Conservation (phyloP, 23 red algal genomes). For the Gracilaria gracilis region DNA sequence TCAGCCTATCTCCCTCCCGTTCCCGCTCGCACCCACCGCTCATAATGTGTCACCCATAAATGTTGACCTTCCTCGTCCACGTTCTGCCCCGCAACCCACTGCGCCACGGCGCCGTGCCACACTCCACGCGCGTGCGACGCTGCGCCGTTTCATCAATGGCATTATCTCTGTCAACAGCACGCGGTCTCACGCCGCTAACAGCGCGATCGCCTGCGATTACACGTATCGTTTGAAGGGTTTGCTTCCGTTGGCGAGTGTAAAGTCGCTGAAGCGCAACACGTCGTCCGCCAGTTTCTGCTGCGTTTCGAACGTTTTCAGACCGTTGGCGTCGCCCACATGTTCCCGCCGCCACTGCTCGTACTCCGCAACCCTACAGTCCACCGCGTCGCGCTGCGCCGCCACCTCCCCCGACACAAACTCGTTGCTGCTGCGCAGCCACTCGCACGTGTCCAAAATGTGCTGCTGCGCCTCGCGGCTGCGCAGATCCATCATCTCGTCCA, state of each 20-base stretch:
- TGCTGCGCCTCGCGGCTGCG: slow-evolving; percentile 42
- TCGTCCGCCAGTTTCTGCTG: slow-evolving; percentile 31
- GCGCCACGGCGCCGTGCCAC: neutral
- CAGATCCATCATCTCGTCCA: slow-evolving; percentile 71
- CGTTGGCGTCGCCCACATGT: neutral
- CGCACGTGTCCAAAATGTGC: slow-evolving; percentile 51
- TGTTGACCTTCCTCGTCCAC: neutral
- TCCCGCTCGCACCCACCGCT: too few relatives aligned
- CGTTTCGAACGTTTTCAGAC: slow-evolving; percentile 30
- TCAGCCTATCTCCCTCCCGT: too few relatives aligned
- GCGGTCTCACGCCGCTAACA: neutral
- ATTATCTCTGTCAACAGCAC: slow-evolving; percentile 74
- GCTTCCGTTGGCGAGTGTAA: neutral
- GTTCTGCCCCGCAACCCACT: neutral
- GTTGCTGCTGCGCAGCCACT: neutral
- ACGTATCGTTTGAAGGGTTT: slow-evolving; percentile 60
- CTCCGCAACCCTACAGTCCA: slow-evolving; percentile 69
- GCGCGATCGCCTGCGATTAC: slow-evolving; percentile 32
- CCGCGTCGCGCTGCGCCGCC: too few relatives aligned
- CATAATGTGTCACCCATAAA: neutral
- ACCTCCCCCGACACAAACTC: slow-evolving; percentile 22
- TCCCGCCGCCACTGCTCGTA: slow-evolving; percentile 44
- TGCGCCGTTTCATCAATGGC: neutral
- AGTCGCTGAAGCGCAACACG: slow-evolving; percentile 31
- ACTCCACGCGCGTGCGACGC: neutral